Evolutionary conservation across 2,329 filamentous ascomycete genomes (phyloP).

Genomic region (Ophiostoma montium): DNA sequence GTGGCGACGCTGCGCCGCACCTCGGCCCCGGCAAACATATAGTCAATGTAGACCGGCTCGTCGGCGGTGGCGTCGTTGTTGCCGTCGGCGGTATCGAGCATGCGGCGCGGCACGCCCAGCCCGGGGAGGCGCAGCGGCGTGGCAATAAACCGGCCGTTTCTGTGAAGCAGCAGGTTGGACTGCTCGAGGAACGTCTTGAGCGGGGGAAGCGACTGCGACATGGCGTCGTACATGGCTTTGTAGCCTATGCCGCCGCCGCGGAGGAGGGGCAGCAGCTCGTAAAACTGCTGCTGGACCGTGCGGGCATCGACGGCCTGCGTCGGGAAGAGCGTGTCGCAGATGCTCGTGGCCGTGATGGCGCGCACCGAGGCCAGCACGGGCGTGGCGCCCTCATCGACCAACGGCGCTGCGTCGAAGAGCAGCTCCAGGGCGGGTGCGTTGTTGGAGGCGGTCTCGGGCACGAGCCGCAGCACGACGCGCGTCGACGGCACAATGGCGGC

Average conservation of each 20-base stretch:
- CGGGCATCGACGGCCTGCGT: slow-evolving; percentile 33
- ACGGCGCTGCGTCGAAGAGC: slow-evolving; percentile 16
- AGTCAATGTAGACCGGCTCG: slow-evolving; percentile 15
- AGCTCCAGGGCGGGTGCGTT: slow-evolving; percentile 23
- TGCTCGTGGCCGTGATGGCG: slow-evolving; percentile 24
- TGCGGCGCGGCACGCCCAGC: slow-evolving; percentile 15
- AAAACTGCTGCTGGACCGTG: slow-evolving; percentile 25
- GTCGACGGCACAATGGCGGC: neutral
- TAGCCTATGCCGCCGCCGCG: slow-evolving; percentile 13
- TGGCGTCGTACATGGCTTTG: slow-evolving; percentile 8
- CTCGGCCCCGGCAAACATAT: slow-evolving; percentile 37
- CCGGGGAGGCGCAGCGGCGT: slow-evolving; percentile 22
- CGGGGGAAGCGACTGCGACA: slow-evolving; percentile 10
- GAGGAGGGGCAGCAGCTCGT: slow-evolving; percentile 19
- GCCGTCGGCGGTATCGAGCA: slow-evolving; percentile 5
- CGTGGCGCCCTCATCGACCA: neutral
- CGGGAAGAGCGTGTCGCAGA: slow-evolving; percentile 33
- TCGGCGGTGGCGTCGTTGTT: neutral
- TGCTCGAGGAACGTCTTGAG: slow-evolving; percentile 29
- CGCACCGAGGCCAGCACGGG: neutral
- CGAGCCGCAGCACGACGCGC: slow-evolving; percentile 33
- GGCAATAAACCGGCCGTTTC: slow-evolving; percentile 36
- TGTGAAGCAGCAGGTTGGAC: slow-evolving; percentile 31
- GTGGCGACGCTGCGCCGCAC: slow-evolving; percentile 32
- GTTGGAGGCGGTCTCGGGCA: slow-evolving; percentile 20